A percentile compares a stretch with the other conserved stretches of the same genome.
Evolutionary conservation across 2,329 filamentous ascomycete species (phyloP).

Genomic region (Claviceps humidiphila): DNA sequence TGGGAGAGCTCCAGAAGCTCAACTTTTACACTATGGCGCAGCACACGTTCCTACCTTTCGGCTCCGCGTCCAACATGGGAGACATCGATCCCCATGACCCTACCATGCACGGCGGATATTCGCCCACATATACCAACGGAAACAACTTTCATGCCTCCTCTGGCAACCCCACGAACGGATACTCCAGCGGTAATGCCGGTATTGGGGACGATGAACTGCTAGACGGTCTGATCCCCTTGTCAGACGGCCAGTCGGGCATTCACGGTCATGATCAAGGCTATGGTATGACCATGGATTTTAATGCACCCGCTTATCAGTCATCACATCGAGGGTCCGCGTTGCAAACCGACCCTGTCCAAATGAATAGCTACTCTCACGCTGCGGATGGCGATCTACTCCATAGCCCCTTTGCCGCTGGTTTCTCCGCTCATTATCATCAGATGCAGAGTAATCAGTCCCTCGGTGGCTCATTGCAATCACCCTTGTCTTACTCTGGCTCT

Average conservation of each 20-base stretch:
- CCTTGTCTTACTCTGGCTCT: constrained; percentile 26
- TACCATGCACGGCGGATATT: constrained; percentile 50
- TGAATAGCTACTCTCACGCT: constrained; percentile 78
- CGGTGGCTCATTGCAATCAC: constrained; percentile 33
- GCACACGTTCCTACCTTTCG: constrained; percentile 43
- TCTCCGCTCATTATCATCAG: constrained; percentile 67
- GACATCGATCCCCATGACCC: constrained; percentile 79
- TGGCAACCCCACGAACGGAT: constrained; percentile 52
- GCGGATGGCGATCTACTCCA: constrained; percentile 86
- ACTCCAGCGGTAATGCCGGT: constrained; percentile 62
- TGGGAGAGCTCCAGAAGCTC: constrained; percentile 7
- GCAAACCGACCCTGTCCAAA: constrained; percentile 53
- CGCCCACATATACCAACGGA: constrained; percentile 40
- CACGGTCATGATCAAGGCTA: constrained; percentile 44
- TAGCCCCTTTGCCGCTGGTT: constrained; percentile 72
- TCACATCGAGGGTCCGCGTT: constrained; percentile 43
- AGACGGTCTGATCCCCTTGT: constrained; percentile 51
- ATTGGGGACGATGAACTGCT: constrained; percentile 84
- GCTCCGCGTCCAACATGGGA: constrained; percentile 37
- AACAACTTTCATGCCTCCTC: constrained; percentile 43
- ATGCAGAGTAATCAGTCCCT: constrained; percentile 48
- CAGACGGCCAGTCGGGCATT: constrained; percentile 37
- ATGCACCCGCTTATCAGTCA: constrained; percentile 36
- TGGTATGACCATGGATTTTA: constrained; percentile 44
- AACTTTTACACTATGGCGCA: constrained; percentile 33